phyloP scores from a whole-genome alignment of 441 rosid genomes.

The California macrophylla region DNA sequence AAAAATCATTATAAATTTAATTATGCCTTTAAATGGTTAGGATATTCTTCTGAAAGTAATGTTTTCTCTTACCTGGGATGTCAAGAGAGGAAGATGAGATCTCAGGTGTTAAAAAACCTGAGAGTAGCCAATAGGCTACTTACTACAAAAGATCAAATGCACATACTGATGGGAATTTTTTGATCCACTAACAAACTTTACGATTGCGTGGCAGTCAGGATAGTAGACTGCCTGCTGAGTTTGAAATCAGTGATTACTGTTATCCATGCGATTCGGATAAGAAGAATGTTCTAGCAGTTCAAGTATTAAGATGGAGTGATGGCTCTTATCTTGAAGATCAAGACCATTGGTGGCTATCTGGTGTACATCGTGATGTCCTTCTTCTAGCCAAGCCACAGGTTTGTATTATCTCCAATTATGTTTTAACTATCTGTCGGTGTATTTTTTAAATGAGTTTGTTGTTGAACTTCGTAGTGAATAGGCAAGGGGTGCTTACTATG shows the following conservation, averaged over 20 bases:
- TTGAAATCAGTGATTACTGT: slow-evolving; percentile 85
- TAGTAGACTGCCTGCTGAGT: slow-evolving; percentile 95
- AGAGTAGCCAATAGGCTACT: not conserved
- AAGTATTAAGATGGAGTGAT: slow-evolving; percentile 98
- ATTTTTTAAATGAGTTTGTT: slow-evolving; percentile 5
- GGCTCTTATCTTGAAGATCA: slow-evolving; percentile 99
- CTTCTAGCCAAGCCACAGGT: slow-evolving; percentile 96
- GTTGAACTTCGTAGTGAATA: not conserved
- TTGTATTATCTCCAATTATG: slow-evolving; percentile 10
- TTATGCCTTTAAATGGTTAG: not conserved
- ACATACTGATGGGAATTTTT: not conserved
- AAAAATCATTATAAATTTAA: not conserved
- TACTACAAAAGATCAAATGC: not conserved
- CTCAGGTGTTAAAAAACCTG: not conserved
- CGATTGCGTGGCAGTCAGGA: slow-evolving; percentile 65
- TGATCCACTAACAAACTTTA: slow-evolving; percentile 21
- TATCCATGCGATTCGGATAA: slow-evolving; percentile 61
- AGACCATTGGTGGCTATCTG: slow-evolving; percentile 99
- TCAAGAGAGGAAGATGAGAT: not conserved
- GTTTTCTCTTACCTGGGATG: not conserved
- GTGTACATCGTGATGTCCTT: slow-evolving; percentile 91
- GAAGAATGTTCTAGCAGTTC: slow-evolving; percentile 83
- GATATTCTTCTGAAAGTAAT: not conserved
- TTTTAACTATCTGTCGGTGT: not conserved
- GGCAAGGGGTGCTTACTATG: not conserved